Base-by-base conservation (phyloP, 2,329 filamentous ascomycete genomes). In the Claviceps digitariae region DNA sequence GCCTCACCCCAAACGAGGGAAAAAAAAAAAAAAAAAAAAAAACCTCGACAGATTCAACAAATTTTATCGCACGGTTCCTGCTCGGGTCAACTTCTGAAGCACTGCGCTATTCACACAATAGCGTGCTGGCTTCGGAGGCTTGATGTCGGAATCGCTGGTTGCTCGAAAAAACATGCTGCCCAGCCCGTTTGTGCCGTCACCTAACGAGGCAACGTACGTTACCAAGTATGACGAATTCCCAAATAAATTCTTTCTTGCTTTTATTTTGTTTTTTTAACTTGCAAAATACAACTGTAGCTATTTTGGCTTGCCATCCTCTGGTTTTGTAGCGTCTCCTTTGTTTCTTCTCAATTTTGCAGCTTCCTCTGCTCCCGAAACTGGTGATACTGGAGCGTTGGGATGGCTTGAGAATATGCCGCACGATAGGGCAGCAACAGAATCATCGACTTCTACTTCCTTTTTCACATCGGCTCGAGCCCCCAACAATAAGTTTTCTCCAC, bases 261-360 rank as follows among this genome's bases (percentile, higher is more conserved):
- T 4, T 21, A 13, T 44, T 21, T 23, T 15, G 2, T 17, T 3
- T 43, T 20, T 12, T 23, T 25, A 7, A 6, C 43, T 52, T 17
- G 15, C 38, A n/a, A 15, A 12, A 25, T 29, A 9, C 15, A 0
- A 29, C 34, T 4, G 5, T 46, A 69, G 67, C 48, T 69, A 69
- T 54, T 69, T 68, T 38, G 64, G 60, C 43, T 57, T 68, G 20
- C 59, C 64, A 5, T 52, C 59, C 4, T 51, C 55, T 34, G 50
- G 58, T 2, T 44, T 57, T 2, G 47, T 57, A 21, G 43, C 57
- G 0, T 50, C 63, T 2, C 54, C 57, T 1, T 48, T 61, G 17
- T 54, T 63, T 6, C 55, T 59, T 50, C 31, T 59, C 25, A 52
- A 56, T 17, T 52, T 59, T 29, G 48, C 56, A 13, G 47, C 52